phyloP scores from a whole-genome alignment of 805 yeast genomes.

The Candida namnaoensis region DNA sequence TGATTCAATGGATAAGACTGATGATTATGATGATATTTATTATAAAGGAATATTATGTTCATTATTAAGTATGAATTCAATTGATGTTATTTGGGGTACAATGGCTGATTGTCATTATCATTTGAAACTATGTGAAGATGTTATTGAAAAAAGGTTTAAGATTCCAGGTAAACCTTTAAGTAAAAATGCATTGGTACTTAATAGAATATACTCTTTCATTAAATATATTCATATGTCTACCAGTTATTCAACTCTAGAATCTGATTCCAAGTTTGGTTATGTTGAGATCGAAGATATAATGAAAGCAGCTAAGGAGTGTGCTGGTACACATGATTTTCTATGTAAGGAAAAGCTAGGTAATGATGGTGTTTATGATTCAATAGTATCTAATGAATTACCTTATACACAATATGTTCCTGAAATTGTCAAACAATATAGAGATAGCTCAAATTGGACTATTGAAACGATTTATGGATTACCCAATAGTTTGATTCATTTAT shows the following conservation, averaged over 20 bases:
- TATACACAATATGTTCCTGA: neutral
- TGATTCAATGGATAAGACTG: constrained; percentile 15
- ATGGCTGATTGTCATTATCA: constrained; percentile 54
- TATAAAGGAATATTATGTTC: constrained; percentile 55
- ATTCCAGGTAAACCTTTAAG: constrained; percentile 35
- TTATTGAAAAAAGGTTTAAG: constrained; percentile 43
- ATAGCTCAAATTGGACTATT: neutral
- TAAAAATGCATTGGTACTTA: constrained; percentile 21
- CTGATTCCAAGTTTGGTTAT: neutral
- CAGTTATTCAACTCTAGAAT: constrained; percentile 22
- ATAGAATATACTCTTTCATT: constrained; percentile 53
- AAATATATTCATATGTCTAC: constrained; percentile 53
- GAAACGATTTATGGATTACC: neutral
- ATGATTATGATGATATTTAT: constrained; percentile 27
- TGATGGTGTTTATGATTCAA: neutral
- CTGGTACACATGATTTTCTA: neutral
- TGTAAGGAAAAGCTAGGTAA: neutral
- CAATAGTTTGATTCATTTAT: neutral
- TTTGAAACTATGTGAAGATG: constrained; percentile 49
- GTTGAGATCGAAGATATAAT: neutral
- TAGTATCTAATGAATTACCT: neutral
- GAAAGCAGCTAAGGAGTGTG: neutral
- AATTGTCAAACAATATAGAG: too few relatives aligned
- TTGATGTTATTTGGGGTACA: constrained; percentile 60
- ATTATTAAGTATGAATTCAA: constrained; percentile 55